phyloP scores from a whole-genome alignment of 2,329 filamentous ascomycete species.

The Claviceps spartinae region DNA sequence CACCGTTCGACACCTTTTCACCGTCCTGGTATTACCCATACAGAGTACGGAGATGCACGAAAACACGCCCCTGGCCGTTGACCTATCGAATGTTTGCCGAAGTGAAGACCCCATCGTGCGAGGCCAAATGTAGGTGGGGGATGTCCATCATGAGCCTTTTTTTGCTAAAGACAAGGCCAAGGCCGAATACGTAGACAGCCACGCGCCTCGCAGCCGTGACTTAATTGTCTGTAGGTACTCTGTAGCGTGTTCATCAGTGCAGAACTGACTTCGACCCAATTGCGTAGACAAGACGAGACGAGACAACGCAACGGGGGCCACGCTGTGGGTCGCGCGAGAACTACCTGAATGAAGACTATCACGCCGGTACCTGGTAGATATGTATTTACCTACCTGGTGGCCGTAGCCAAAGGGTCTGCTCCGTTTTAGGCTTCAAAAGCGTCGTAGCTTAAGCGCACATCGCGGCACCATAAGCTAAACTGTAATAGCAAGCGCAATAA shows the following conservation, averaged over 20 bases:
- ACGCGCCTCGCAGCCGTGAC: constrained; percentile 5
- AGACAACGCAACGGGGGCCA: background rate
- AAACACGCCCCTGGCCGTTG: constrained; percentile 2
- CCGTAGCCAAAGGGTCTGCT: background rate
- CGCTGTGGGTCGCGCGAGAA: constrained; percentile 2
- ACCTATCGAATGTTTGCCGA: constrained; percentile 21
- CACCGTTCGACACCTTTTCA: constrained; percentile 1
- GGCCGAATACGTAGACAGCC: constrained; percentile 7
- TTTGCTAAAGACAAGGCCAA: constrained; percentile 16
- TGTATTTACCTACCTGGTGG: background rate
- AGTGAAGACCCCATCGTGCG: constrained; percentile 8
- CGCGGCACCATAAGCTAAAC: constrained; percentile 11
- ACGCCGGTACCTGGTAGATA: background rate
- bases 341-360: background rate
- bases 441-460: constrained; percentile 8
- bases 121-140: constrained; percentile 1
- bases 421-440: constrained; percentile 4
- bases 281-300: constrained; percentile 4
- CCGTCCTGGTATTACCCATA: background rate
- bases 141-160: constrained; percentile 8
- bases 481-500: constrained; percentile 1
- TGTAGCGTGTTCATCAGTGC: background rate
- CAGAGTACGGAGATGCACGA: background rate
- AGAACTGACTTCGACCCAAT: constrained; percentile 2
- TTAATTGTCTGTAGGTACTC: constrained; percentile 1